These are phyloP conservation scores for Fusarium goolgardi DNA, from an alignment of 2,329 filamentous ascomycete species.

Conservation along the genomic window DNA sequence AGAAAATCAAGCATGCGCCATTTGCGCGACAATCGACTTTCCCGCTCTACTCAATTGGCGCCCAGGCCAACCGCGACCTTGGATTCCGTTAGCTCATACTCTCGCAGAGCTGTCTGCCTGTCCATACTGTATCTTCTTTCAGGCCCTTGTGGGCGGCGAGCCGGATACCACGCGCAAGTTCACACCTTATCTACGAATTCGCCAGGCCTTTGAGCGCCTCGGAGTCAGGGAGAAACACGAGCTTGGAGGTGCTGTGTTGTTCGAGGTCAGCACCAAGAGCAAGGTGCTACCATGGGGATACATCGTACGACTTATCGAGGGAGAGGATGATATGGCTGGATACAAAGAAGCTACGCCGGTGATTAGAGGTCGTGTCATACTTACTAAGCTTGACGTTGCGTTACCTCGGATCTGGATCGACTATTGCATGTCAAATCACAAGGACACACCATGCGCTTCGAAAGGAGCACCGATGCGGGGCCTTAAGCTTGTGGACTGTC, in stretches of 20 bases:
- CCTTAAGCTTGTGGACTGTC: conserved; percentile 51
- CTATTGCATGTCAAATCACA: conserved; percentile 51
- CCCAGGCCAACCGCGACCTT: conserved; percentile 52
- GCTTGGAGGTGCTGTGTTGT: conserved; percentile 51
- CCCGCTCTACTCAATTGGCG: conserved; percentile 52
- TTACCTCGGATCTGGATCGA: conserved; percentile 52
- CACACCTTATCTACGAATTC: conserved; percentile 54
- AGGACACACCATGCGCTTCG: conserved; percentile 39
- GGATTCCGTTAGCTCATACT: conserved; percentile 53
- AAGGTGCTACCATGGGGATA: conserved; percentile 54
- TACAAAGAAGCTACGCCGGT: conserved; percentile 36
- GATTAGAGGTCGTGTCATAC: conserved; percentile 51
- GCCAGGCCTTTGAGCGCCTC: conserved; percentile 54
- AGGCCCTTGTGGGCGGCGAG: conserved; percentile 50
- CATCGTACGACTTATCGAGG: conserved; percentile 49
- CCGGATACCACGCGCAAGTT: conserved; percentile 51
- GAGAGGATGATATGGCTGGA: conserved; percentile 40
- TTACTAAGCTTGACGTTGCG: conserved; percentile 47
- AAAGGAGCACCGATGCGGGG: conserved; percentile 41
- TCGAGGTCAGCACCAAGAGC: conserved; percentile 53
- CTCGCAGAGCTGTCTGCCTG: conserved; percentile 48
- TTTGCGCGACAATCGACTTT: conserved; percentile 54
- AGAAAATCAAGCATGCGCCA: conserved; percentile 47
- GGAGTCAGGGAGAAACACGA: conserved; percentile 54
- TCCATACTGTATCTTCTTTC: conserved; percentile 56